Evolutionary conservation across 2,329 filamentous ascomycete genomes (phyloP), one percentile per base, ranked within the genome.

Genomic region (Ophiostoma sp.): DNA sequence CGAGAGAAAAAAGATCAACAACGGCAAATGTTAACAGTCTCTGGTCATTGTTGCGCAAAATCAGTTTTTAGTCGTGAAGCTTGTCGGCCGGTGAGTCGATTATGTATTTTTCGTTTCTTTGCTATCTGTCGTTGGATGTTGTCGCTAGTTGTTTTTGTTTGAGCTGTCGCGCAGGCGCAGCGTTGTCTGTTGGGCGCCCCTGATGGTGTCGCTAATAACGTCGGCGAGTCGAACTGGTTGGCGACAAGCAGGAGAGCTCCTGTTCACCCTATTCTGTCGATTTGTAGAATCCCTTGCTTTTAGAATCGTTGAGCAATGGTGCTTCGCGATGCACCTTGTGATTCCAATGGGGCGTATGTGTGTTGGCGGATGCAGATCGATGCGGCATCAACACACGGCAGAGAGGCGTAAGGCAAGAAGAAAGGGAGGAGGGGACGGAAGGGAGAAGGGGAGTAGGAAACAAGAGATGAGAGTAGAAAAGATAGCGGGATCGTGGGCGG

Each of bases 301-400:
- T 22, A 22, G 36, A 17, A 39, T 45, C 22, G 36, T 66, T 17
- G 4, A 11, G 36, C 36, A 66, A 63, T 42, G 12, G 2, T 19
- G 31, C 15, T 57, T 61, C 22, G 31, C 33, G 68, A 45, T 55
- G 50, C 15, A 33, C 33, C 50, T 36, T 25, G 33, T n/a, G 50
- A 59, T 39, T 39, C 50, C 68, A 59, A 57, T 45, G 68, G 36
- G 33, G 50, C 33, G 36, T n/a, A 33, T 48, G 25, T 71, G 55
- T 33, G 11, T 7, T 55, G 64, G 64, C 42, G 25, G 45, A 68
- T 28, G 42, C 42, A 42, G 70, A 42, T 64, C 45, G 45, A 55
- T 63, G 59, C 59, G 28, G 59, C 45, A 64, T 71, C 70, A 64
- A 64, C 57, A 71, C n/a, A 31, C 36, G 39, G 55, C 36, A 71